These are phyloP conservation scores for Xylariales sp. DNA, from an alignment of 2,329 filamentous ascomycete genomes.

Conservation along the genomic window DNA sequence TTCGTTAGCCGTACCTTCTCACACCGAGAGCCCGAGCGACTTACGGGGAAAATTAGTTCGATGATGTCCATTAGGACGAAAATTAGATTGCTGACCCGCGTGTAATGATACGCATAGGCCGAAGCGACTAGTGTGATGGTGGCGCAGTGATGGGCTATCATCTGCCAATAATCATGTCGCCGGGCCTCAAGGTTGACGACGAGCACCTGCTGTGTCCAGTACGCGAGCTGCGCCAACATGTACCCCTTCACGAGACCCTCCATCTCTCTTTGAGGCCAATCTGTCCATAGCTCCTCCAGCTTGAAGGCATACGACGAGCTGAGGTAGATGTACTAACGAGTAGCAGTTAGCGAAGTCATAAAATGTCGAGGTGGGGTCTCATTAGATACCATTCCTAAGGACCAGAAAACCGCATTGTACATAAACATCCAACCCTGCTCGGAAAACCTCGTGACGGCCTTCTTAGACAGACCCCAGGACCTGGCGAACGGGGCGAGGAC, in stretches of 20 bases:
- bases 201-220: constrained; percentile 92
- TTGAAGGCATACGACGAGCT: constrained; percentile 82
- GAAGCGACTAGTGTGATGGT: constrained; percentile 81
- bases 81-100: constrained; percentile 86
- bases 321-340: constrained; percentile 77
- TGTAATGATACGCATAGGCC: constrained; percentile 87
- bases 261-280: constrained; percentile 84
- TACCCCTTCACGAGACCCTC: constrained; percentile 83
- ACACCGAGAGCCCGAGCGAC: constrained; percentile 46
- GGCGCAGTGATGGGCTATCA: constrained; percentile 92
- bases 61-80: constrained; percentile 92
- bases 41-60: constrained; percentile 85
- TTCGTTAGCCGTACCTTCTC: constrained; percentile 19
- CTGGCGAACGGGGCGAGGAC: constrained; percentile 82
- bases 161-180: constrained; percentile 93
- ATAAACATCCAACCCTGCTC: constrained; percentile 92
- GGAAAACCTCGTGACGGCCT: constrained; percentile 82
- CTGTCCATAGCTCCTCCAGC: constrained; percentile 80
- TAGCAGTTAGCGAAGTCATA: constrained; percentile 4
- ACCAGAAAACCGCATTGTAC: constrained; percentile 85
- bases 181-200: constrained; percentile 94
- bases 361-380: background rate
- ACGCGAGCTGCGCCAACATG: constrained; percentile 88
- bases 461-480: constrained; percentile 76
- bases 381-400: constrained; percentile 77